Evolutionary conservation across 345 rosid genomes (phyloP), one percentile per base, ranked within the genome.

Genomic region (Nasturtium officinale): DNA sequence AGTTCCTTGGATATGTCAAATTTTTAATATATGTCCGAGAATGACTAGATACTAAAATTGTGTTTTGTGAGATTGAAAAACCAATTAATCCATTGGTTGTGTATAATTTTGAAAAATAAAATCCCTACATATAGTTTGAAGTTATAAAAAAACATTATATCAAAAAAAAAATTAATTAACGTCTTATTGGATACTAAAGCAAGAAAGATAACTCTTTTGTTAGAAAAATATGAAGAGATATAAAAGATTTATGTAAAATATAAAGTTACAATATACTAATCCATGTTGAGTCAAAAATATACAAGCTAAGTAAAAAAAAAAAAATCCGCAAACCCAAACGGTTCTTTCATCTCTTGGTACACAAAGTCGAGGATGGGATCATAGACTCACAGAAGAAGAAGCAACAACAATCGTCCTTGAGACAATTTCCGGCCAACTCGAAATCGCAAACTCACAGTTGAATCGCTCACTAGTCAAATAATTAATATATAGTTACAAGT

Each of bases 401-500:
- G 58, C 46, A 48, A 67, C 71, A 17, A 47, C 13, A 17, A 47
- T 47, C 53, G 16, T 21, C 48, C n/a, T 11, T 7, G 15, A 23
- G 38, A 70, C 48, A 8, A 50, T 46, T 2, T 25, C 67, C 42
- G 40, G 52, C 8, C 2, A 37, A 51, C 35, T 9, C 33, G 55
- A 61, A 51, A 61, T 40, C 32, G 33, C 25, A 50, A 61, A 61
- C 68, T 71, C 61, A 50, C 16, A 32, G 54, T 38, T 15, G 33
- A 65, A 43, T 42, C 7, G 17, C 46, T 42, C 17, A 46, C 46
- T 55, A 64, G 23, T 33, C 45, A 20, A 64, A 33, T 33, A 45
- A 20, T 17, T 12, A 23, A 54, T 23, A 54, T n/a, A 2, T 55
- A 73, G 45, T 73, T 56, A 55, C 71, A 72, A 29, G 62, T 28